These are phyloP conservation scores for Laguncularia racemosa DNA, from an alignment of 345 rosid species.

Conservation along the genomic window DNA sequence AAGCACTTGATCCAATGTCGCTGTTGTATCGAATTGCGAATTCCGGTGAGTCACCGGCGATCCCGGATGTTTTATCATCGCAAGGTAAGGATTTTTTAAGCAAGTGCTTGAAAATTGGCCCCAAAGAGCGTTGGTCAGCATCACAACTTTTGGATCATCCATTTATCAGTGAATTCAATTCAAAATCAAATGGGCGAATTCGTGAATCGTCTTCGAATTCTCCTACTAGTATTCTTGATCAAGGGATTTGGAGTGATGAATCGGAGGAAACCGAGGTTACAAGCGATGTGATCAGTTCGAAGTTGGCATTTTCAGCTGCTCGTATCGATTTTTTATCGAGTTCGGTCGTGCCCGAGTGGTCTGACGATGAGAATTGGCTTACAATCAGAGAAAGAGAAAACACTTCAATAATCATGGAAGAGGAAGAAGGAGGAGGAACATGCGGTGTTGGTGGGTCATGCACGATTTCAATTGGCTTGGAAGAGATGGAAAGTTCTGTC, in stretches of 20 bases:
- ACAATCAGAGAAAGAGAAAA: slow-evolving; percentile 33
- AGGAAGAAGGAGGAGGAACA: not conserved
- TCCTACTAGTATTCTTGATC: slow-evolving; percentile 76
- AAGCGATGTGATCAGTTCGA: slow-evolving; percentile 9
- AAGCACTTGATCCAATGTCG: slow-evolving; percentile 18
- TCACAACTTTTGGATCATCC: slow-evolving; percentile 30
- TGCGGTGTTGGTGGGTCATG: slow-evolving; percentile 7
- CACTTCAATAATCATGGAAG: slow-evolving; percentile 11
- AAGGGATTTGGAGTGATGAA: slow-evolving; percentile 45
- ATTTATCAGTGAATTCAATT: slow-evolving; percentile 19
- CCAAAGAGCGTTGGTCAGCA: slow-evolving; percentile 34
- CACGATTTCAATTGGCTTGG: slow-evolving; percentile 4
- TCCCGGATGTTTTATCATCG: slow-evolving; percentile 19
- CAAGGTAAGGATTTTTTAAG: slow-evolving; percentile 34
- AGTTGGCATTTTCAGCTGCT: slow-evolving; percentile 14
- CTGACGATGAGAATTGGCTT: slow-evolving; percentile 47
- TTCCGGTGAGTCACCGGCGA: slow-evolving; percentile 25
- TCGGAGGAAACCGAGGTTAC: slow-evolving; percentile 33
- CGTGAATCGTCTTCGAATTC: slow-evolving; percentile 32
- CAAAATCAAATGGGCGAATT: slow-evolving; percentile 1
- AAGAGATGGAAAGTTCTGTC: slow-evolving; percentile 6
- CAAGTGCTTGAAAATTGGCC: slow-evolving; percentile 33
- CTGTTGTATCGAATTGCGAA: slow-evolving; percentile 26
- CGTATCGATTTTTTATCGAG: slow-evolving; percentile 42
- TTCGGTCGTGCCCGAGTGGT: slow-evolving; percentile 32